Evolutionary conservation across 495 filamentous ascomycete species (phyloP).

Genomic region (Aspergillus kassunensis): DNA sequence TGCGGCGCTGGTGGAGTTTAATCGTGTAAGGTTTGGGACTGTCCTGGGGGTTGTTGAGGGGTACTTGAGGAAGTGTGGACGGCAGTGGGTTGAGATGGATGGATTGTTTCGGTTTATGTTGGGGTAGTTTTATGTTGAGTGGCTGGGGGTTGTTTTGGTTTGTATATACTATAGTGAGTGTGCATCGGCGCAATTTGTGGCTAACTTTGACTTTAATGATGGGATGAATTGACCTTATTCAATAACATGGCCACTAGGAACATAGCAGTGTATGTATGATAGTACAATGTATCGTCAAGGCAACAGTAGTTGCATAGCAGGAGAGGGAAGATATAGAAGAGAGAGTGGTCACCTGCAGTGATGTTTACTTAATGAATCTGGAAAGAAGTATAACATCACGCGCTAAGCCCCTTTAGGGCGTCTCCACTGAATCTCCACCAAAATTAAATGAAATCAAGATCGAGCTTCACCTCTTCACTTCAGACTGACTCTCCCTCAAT

Average conservation of each 20-base stretch:
- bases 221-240: not conserved
- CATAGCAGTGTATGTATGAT: not conserved
- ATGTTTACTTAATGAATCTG: too few species aligned
- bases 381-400: too few species aligned
- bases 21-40: slow-evolving; percentile 70
- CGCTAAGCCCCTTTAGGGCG: not conserved
- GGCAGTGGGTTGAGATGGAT: slow-evolving; percentile 97
- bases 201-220: not conserved
- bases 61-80: slow-evolving; percentile 89
- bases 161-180: too few species aligned
- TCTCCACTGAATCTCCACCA: not conserved
- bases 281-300: not conserved
- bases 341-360: too few species aligned
- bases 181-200: not conserved
- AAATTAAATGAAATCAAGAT: not conserved
- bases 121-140: slow-evolving; percentile 8
- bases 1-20: slow-evolving; percentile 70
- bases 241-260: not conserved
- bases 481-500: too few species aligned
- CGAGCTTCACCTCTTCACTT: not conserved
- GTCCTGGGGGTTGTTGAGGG: slow-evolving; percentile 73
- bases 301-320: too few species aligned
- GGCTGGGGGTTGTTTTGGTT: not conserved
- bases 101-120: slow-evolving; percentile 73
- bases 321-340: too few species aligned